Conservation (phyloP, 1,284 basidiomycete genomes). For the Malassezia yamatoensis region DNA sequence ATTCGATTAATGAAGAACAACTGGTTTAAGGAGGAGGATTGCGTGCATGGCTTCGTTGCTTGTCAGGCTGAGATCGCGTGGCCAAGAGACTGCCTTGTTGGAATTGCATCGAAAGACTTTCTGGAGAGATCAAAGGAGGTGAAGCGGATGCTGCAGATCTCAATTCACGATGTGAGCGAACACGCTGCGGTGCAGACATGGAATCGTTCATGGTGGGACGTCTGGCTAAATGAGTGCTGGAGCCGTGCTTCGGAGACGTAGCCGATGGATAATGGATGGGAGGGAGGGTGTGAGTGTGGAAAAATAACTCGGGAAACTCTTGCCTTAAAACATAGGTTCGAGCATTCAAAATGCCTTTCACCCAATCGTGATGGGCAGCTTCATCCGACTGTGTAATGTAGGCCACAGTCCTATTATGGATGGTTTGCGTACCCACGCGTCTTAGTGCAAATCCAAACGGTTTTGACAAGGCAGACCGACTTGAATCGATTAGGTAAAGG, state of each 20-base stretch:
- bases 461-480: constrained; percentile 32
- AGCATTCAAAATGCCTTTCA: constrained; percentile 34
- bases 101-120: constrained; percentile 7
- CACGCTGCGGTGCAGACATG: neutral
- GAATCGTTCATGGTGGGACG: neutral
- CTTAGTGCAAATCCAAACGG: constrained; percentile 39
- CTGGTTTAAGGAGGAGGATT: too few species aligned
- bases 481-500: constrained; percentile 35
- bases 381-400: constrained; percentile 37
- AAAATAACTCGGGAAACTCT: constrained; percentile 38
- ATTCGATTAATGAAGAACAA: too few species aligned
- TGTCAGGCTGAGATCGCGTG: neutral
- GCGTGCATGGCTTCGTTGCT: too few species aligned
- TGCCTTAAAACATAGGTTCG: constrained; percentile 42
- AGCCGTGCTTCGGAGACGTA: neutral
- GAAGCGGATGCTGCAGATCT: neutral
- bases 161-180: neutral
- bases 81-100: constrained; percentile 14
- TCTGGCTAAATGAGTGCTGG: neutral
- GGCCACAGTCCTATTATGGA: constrained; percentile 29
- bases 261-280: neutral
- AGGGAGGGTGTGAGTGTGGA: neutral
- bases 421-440: constrained; percentile 18
- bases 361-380: constrained; percentile 43
- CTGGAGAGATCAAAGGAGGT: constrained; percentile 2